Base-by-base conservation (phyloP, 2,329 filamentous ascomycete genomes). In the Monilinia polystroma region DNA sequence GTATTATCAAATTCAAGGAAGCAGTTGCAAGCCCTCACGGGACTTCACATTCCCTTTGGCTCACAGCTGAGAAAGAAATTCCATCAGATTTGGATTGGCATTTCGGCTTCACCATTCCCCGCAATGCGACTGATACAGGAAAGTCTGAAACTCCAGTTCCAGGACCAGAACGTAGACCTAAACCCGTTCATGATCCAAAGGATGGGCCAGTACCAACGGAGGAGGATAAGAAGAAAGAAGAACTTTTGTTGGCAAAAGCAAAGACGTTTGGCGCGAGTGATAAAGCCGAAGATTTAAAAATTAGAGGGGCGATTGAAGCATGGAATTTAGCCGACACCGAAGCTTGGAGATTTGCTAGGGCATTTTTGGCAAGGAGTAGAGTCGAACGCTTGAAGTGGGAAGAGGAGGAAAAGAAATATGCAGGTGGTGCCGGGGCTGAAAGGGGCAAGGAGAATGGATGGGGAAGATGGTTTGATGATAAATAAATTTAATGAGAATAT, bases 41-140 rank as follows among this genome's bases (percentile, higher is more conserved):
- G 20, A 80, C 83, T 0, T 81, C 86, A 0, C 87, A 87, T 71
- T 88, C 89, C 0, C 81, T 97, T 26, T 97, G 93, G 93, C 81
- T 97, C 26, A 90, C 89, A 0, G 90, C 91, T n/a, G 87, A 90
- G 73, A 81, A 81, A 18, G 79, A 83, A 1, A 78, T 81, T 7
- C 77, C 80, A 1, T 77, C 84, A n/a, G 90, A 95, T 70, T 81
- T 97, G 2, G 90, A 94, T 75, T 98, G 93, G 92, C 85, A 90
- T 72, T 92, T 98, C 76, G 95, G 94, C 64, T 98, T 98, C 78
- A 81, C 83, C 18, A 83, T 97, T 12, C 91, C 93, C 1, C 82
- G 83, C 57, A 79, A 81, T 26, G 79, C 80, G 14, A 81, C 84
- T 4, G 78, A 82, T 52, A 80, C 82, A 38, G 84, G 82, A 57